Evolutionary conservation across 306 rosid genomes (phyloP), one percentile per base, ranked within the genome.

Genomic region (Fragaria nilgerrensis): DNA sequence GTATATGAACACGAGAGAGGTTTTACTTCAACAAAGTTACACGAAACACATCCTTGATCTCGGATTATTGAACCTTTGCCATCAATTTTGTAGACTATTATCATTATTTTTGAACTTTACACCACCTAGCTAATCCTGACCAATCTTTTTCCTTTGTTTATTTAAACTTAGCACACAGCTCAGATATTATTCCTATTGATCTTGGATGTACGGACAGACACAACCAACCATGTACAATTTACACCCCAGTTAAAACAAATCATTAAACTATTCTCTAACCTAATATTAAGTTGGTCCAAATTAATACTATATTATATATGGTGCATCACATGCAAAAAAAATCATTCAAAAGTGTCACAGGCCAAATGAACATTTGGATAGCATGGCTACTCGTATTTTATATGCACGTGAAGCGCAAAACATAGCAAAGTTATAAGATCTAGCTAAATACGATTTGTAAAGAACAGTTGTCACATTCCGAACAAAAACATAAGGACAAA

Each of bases 161-260:
- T 23, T 15, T 41, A 25, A 39, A 34, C 47, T 8, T 65, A 9
- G 45, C 14, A 9, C 45, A 19, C 45, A 32, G 7, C 45, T 36
- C 14, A 19, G 45, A 64, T 36, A 2, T 37, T 65, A 36, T 65
- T n/a, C 49, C 20, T 22, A 34, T n/a, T 17, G 44, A 59, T 39
- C 44, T 41, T 16, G 36, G 69, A 27, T 59, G 77, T 74, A 74
- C 77, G 69, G 69, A 74, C 20, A 23, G 69, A 32, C 69, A 37
- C 23, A 14, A 9, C 43, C 36, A n/a, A 9, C 29, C 15, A 5
- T 29, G 37, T 23, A 43, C 55, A 22, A 2, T 67, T 17, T n/a
- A 65, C 70, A 19, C 20, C 41, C 5, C 0, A 7, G 0, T 63
- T 63, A 27, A 36, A 29, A 29, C 41, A 62, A 29, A 62, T 5